Conservation (phyloP, 176 grass and related monocot genomes). For the Calamus simplicifolius region DNA sequence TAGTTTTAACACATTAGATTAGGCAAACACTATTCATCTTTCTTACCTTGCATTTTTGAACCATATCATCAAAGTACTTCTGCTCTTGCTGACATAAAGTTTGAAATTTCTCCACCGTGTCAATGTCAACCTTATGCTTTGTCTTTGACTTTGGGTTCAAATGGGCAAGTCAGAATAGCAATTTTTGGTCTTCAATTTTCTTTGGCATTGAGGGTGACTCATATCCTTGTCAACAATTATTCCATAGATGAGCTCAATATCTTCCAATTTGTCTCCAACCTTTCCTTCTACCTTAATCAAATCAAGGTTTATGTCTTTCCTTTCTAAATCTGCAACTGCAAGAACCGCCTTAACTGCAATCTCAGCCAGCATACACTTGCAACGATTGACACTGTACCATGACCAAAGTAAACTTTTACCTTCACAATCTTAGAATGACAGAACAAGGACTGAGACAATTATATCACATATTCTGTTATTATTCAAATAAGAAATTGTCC, state of each 20-base stretch:
- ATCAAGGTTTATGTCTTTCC: constrained; percentile 95
- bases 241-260: constrained; percentile 82
- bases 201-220: constrained; percentile 99
- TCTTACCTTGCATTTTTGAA: constrained; percentile 96
- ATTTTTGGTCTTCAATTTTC: constrained; percentile 87
- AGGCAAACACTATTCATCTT: background rate
- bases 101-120: constrained; percentile 93
- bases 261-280: constrained; percentile 90
- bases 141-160: constrained; percentile 99
- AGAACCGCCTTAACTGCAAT: constrained; percentile 95
- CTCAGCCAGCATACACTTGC: constrained; percentile 64
- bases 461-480: too few species aligned
- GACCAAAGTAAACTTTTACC: constrained; percentile 3
- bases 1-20: too few species aligned
- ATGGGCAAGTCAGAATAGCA: constrained; percentile 91
- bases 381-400: constrained; percentile 64
- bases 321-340: constrained; percentile 88
- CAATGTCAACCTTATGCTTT: constrained; percentile 99
- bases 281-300: constrained; percentile 98
- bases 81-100: constrained; percentile 65
- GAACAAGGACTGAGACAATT: too few species aligned
- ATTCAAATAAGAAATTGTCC: too few species aligned
- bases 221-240: constrained; percentile 98
- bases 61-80: constrained; percentile 98
- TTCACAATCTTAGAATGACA: background rate